Base-by-base conservation (phyloP, 2,329 filamentous ascomycete genomes). In the Colletotrichum chrysophilum region DNA sequence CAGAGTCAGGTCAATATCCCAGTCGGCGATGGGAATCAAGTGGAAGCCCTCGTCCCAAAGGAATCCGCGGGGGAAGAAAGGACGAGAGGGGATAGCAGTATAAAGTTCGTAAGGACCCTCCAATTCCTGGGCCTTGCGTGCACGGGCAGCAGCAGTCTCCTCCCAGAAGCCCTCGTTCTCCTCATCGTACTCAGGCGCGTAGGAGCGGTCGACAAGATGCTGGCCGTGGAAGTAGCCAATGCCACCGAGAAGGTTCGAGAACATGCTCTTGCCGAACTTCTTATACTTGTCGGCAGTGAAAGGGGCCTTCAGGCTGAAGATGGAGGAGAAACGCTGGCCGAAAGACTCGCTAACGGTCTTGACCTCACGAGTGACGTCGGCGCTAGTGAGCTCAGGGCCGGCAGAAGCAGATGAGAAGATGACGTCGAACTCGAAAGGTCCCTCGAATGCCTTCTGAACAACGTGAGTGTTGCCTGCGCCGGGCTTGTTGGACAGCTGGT, bases 41-140 rank as follows among this genome's bases (percentile, higher is more conserved):
- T 99, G 97, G 85, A 98, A 99, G 1, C 97, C 97, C 84, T 99
- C 97, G 80, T 99, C 97, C 97, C 97, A 99, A 5, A 98, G 89
- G 83, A 99, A 99, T 1, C 97, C 97, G 76, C 97, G 91, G 2
- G 97, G 97, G 86, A 99, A 99, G 88, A 99, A 99, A 0, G 97
- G 95, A 6, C 97, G 90, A 10, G 96, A 98, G 0, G 97, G 97
- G 72, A 98, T 93, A 80, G 93, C 95, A 8, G 96, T 97, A 83
- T 96, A 98, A 4, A 99, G 91, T 83, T 98, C 95, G 70, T 93
- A 95, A 2, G 96, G 95, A 0, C 95, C 95, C 81, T 97, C 96
- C 1, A 93, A 85, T 75, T 92, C 88, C 78, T 96, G 93, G 77
- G 91, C 86, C 71, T 91, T 93, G 75, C 92, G 91, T 28, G 88